Percentiles rank a stretch among this genome's conserved stretches.
phyloP scores from a whole-genome alignment of 2,329 filamentous ascomycete species.

The Cryphonectria japonica region DNA sequence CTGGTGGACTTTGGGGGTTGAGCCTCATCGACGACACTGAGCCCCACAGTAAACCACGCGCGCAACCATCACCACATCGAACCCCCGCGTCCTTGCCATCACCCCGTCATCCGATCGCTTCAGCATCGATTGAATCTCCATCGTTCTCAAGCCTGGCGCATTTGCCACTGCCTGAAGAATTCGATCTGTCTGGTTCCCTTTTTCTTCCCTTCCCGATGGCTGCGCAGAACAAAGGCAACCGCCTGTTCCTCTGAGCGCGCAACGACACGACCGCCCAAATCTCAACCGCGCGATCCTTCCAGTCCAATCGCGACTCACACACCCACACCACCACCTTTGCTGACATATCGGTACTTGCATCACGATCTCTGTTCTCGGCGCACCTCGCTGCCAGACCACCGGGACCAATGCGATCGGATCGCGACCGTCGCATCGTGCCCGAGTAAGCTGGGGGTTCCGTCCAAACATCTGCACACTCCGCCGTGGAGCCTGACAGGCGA shows the following conservation, averaged over 20 bases:
- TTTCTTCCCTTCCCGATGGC: slow-evolving; percentile 9
- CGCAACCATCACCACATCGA: slow-evolving; percentile 10
- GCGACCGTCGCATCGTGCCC: slow-evolving; percentile 20
- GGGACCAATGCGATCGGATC: slow-evolving; percentile 29
- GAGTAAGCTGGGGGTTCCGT: slow-evolving; percentile 22
- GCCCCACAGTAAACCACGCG: slow-evolving; percentile 16
- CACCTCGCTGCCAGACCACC: slow-evolving; percentile 7
- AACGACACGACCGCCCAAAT: slow-evolving; percentile 8
- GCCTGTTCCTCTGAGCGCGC: slow-evolving; percentile 25
- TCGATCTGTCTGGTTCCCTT: neutral
- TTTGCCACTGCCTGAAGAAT: neutral
- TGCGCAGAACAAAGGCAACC: slow-evolving; percentile 17
- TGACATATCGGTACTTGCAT: neutral
- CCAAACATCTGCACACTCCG: slow-evolving; percentile 33
- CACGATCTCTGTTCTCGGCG: neutral
- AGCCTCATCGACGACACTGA: slow-evolving; percentile 17
- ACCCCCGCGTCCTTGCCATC: slow-evolving; percentile 19
- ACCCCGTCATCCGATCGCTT: slow-evolving; percentile 8
- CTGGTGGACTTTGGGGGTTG: neutral
- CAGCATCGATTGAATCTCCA: slow-evolving; percentile 2
- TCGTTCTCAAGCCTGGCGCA: neutral
- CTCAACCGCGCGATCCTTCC: slow-evolving; percentile 7
- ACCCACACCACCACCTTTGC: neutral
- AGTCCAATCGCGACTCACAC: neutral
- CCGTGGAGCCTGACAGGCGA: slow-evolving; percentile 23